Percentiles rank a stretch among this genome's conserved stretches.
Conservation (phyloP, 2,329 filamentous ascomycete species). For the Trichoderma pleuroti region DNA sequence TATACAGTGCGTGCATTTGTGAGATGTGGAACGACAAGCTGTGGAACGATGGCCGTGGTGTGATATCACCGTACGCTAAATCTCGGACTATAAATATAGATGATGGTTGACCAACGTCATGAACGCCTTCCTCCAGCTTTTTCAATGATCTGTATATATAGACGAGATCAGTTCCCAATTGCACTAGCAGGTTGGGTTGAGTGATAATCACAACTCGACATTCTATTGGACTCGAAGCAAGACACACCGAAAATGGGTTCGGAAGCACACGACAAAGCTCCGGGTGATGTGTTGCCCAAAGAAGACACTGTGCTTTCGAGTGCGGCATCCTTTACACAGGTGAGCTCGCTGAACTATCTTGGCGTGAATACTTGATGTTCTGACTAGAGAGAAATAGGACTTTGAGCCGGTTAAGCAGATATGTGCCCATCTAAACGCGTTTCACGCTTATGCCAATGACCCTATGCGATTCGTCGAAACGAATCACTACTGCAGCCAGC, state of each 20-base stretch:
- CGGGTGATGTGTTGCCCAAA: slow-evolving; percentile 49
- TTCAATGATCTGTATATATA: background rate
- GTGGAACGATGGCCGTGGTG: background rate
- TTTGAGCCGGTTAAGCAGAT: slow-evolving; percentile 71
- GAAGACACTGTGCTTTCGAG: slow-evolving; percentile 60
- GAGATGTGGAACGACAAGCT: background rate
- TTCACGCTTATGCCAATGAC: slow-evolving; percentile 76
- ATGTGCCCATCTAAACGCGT: slow-evolving; percentile 83
- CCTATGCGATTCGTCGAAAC: slow-evolving; percentile 67
- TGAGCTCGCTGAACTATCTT: slow-evolving; percentile 20
- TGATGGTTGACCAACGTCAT: slow-evolving; percentile 13
- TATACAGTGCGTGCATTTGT: background rate
- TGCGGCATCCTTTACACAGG: slow-evolving; percentile 58
- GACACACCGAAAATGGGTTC: background rate
- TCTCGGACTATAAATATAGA: background rate
- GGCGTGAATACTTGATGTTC: background rate
- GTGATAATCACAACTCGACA: background rate
- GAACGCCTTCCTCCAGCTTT: background rate
- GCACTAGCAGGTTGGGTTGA: background rate
- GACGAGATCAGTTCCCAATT: background rate
- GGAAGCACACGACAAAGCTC: slow-evolving; percentile 10
- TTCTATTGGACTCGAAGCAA: background rate
- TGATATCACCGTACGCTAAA: background rate
- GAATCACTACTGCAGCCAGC: slow-evolving; percentile 80
- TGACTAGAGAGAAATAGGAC: slow-evolving; percentile 38